Conservation (phyloP, 805 yeast species). For the Ogataea pilisensis region DNA sequence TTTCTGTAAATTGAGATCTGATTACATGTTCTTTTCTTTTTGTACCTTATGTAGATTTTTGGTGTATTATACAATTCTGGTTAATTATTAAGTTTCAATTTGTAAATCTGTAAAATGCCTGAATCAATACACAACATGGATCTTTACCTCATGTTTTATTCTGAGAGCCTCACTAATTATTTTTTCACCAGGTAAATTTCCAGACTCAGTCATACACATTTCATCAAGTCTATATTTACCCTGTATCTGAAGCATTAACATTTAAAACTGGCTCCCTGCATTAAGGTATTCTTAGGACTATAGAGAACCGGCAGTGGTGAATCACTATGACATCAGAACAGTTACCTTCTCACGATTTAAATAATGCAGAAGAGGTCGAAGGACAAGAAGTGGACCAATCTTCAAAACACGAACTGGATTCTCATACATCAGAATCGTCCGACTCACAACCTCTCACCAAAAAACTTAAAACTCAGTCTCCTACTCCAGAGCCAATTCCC, state of each 20-base stretch:
- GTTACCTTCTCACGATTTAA: neutral
- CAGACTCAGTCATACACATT: no score
- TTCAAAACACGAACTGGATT: neutral
- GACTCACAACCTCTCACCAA: slow-evolving; percentile 3
- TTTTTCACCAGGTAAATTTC: no score
- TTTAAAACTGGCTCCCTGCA: no score
- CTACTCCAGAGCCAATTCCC: slow-evolving; percentile 6
- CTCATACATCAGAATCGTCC: neutral
- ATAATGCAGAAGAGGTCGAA: slow-evolving; percentile 1
- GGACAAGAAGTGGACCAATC: slow-evolving; percentile 1
- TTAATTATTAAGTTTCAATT: neutral
- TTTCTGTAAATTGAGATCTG: neutral
- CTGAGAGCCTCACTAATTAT: no score
- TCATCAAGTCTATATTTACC: no score
- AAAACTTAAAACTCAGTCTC: slow-evolving; percentile 17
- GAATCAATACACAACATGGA: no score
- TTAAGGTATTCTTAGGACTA: no score
- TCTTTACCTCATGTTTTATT: no score
- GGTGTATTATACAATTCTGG: neutral
- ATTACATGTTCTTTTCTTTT: neutral
- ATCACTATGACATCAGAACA: no score
- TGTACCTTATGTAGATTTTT: neutral
- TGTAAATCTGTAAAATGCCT: neutral
- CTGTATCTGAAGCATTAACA: no score
- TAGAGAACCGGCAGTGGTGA: no score